These are phyloP conservation scores for Syzygium grande DNA, from an alignment of 345 rosid genomes.

Conservation along the genomic window DNA sequence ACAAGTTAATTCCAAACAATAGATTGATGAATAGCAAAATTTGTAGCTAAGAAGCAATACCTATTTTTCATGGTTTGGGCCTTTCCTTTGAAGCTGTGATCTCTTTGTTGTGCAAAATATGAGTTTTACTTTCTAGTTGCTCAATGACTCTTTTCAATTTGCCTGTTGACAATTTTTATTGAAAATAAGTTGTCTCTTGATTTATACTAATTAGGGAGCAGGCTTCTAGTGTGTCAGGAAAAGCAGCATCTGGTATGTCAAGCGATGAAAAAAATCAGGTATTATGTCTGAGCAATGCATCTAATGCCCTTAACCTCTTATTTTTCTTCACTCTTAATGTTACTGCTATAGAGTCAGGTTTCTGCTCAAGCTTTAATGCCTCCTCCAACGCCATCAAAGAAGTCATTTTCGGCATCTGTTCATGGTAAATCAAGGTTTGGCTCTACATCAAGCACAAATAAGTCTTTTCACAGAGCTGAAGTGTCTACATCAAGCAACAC, in stretches of 20 bases:
- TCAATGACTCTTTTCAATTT: background rate
- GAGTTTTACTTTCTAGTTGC: background rate
- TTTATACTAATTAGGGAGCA: slow-evolving; percentile 81
- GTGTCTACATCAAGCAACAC: slow-evolving; percentile 53
- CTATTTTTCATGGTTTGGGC: background rate
- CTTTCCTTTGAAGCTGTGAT: background rate
- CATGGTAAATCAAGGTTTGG: slow-evolving; percentile 52
- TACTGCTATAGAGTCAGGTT: slow-evolving; percentile 41
- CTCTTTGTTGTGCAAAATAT: background rate
- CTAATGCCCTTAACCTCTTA: background rate
- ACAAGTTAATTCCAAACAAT: background rate
- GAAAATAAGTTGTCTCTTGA: background rate
- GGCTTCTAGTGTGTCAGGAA: slow-evolving; percentile 90
- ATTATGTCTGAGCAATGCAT: background rate
- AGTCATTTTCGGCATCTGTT: slow-evolving; percentile 17
- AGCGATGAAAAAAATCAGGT: slow-evolving; percentile 98
- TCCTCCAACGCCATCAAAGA: slow-evolving; percentile 74
- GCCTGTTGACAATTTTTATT: background rate
- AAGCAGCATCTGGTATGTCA: slow-evolving; percentile 90
- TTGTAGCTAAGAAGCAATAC: background rate
- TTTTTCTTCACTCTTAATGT: background rate
- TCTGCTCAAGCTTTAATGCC: slow-evolving; percentile 90
- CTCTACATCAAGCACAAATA: slow-evolving; percentile 48
- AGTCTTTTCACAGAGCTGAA: slow-evolving; percentile 36
- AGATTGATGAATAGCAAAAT: background rate